Percentiles rank a stretch among this genome's conserved stretches.
These are phyloP conservation scores for Hypholoma sublateritium DNA, from an alignment of 768 basidiomycete genomes.

Conservation along the genomic window DNA sequence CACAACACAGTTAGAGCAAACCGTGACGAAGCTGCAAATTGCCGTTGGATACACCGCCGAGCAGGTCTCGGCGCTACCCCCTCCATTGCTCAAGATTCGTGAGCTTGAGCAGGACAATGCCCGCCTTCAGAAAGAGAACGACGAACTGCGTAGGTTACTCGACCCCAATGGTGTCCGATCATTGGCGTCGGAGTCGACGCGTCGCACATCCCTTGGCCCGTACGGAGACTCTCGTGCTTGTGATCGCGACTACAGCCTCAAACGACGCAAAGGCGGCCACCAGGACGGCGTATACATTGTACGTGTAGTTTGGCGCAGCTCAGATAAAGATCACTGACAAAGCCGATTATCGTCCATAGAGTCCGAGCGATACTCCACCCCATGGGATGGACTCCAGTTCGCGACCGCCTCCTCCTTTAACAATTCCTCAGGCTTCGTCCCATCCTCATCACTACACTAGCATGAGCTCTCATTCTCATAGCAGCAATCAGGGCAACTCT, in stretches of 20 bases:
- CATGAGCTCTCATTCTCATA: conserved; percentile 41
- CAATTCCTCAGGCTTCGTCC: conserved; percentile 57
- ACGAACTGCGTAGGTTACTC: conserved; percentile 69
- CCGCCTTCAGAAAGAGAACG: conserved; percentile 69
- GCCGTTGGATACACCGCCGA: conserved; percentile 73
- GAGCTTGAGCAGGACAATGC: conserved; percentile 83
- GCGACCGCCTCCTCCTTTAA: conserved; percentile 56
- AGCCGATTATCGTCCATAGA: conserved; percentile 29
- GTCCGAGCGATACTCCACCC: conserved; percentile 46
- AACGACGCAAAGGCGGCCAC: conserved; percentile 51
- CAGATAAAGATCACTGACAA: neutral
- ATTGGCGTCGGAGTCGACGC: conserved; percentile 39
- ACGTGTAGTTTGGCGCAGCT: conserved; percentile 10
- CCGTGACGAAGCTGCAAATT: conserved; percentile 81
- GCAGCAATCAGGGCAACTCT: conserved; percentile 38
- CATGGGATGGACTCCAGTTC: conserved; percentile 32
- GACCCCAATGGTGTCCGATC: conserved; percentile 36
- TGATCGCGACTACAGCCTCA: conserved; percentile 54
- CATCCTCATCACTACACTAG: conserved; percentile 53
- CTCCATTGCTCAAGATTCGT: conserved; percentile 71
- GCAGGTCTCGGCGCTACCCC: conserved; percentile 70
- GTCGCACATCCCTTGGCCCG: conserved; percentile 44
- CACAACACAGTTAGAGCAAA: conserved; percentile 68
- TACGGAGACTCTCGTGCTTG: conserved; percentile 49
- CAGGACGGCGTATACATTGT: conserved; percentile 59